phyloP scores from a whole-genome alignment of 768 basidiomycete species.

The Hebeloma cylindrosporum region DNA sequence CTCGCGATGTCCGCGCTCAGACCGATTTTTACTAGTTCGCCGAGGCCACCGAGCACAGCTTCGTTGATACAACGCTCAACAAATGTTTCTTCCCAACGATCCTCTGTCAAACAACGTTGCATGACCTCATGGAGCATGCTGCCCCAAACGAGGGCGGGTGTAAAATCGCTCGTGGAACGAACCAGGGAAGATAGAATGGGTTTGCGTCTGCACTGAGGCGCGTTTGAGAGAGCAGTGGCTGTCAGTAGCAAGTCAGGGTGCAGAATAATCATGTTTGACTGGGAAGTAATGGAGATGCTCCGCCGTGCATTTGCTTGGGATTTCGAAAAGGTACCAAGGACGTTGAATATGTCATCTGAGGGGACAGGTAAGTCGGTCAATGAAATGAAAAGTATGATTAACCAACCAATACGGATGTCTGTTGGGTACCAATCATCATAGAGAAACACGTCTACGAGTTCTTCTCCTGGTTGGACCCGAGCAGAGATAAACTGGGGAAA shows the following conservation, averaged over 20 bases:
- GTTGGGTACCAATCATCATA: constrained; percentile 77
- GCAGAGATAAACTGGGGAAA: no score
- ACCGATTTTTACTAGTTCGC: constrained; percentile 62
- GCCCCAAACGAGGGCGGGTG: constrained; percentile 82
- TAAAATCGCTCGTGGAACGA: constrained; percentile 56
- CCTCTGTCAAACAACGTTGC: constrained; percentile 68
- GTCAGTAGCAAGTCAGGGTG: constrained; percentile 94
- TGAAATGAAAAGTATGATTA: not conserved
- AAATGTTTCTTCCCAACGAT: constrained; percentile 63
- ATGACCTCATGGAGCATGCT: constrained; percentile 92
- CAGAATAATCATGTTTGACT: constrained; percentile 72
- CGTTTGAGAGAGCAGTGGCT: constrained; percentile 83
- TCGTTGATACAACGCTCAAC: constrained; percentile 60
- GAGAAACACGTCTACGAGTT: constrained; percentile 53
- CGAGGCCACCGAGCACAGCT: constrained; percentile 51
- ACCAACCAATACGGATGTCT: constrained; percentile 59
- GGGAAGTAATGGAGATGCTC: constrained; percentile 61
- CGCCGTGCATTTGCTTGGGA: constrained; percentile 28
- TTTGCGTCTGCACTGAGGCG: constrained; percentile 81
- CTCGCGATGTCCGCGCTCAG: constrained; percentile 62
- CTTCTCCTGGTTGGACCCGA: constrained; percentile 36
- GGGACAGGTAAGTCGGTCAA: not conserved
- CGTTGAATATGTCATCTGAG: constrained; percentile 78
- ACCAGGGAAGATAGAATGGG: constrained; percentile 74
- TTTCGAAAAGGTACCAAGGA: constrained; percentile 53